These are phyloP conservation scores for Boletus coccyginus DNA, from an alignment of 768 basidiomycete species.

Conservation along the genomic window DNA sequence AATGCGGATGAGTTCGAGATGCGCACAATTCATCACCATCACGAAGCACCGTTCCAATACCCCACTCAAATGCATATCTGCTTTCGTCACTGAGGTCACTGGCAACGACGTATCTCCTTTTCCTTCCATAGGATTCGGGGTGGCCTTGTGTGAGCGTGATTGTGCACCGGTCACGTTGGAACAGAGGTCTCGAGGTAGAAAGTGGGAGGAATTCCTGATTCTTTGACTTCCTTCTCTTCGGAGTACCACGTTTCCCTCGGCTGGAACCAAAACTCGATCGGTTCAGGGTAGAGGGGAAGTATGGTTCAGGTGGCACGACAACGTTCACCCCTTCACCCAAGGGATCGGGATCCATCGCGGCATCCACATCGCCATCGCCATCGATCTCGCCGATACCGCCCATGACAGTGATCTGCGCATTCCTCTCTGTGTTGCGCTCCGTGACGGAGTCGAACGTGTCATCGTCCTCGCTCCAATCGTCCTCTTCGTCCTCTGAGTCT, in stretches of 20 bases:
- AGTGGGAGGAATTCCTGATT: slow-evolving; percentile 64
- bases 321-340: slow-evolving; percentile 92
- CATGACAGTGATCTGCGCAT: slow-evolving; percentile 51
- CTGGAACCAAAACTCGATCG: slow-evolving; percentile 39
- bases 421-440: slow-evolving; percentile 84
- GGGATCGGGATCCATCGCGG: slow-evolving; percentile 66
- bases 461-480: slow-evolving; percentile 59
- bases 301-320: slow-evolving; percentile 78
- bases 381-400: slow-evolving; percentile 22
- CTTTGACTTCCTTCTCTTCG: slow-evolving; percentile 59
- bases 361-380: slow-evolving; percentile 53
- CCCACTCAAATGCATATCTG: slow-evolving; percentile 96
- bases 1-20: not conserved
- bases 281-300: slow-evolving; percentile 75
- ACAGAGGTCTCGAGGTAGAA: slow-evolving; percentile 72
- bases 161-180: slow-evolving; percentile 90
- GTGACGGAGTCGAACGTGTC: slow-evolving; percentile 72
- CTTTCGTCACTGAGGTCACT: slow-evolving; percentile 95
- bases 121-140: slow-evolving; percentile 56
- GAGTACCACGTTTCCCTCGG: slow-evolving; percentile 32
- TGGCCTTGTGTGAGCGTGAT: slow-evolving; percentile 87
- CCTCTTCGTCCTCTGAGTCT: slow-evolving; percentile 54
- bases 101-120: slow-evolving; percentile 78
- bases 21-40: slow-evolving; percentile 88
- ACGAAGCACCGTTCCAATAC: slow-evolving; percentile 90